phyloP scores from a whole-genome alignment of 1,139 yeast genomes.

The Hansenula sp. region DNA sequence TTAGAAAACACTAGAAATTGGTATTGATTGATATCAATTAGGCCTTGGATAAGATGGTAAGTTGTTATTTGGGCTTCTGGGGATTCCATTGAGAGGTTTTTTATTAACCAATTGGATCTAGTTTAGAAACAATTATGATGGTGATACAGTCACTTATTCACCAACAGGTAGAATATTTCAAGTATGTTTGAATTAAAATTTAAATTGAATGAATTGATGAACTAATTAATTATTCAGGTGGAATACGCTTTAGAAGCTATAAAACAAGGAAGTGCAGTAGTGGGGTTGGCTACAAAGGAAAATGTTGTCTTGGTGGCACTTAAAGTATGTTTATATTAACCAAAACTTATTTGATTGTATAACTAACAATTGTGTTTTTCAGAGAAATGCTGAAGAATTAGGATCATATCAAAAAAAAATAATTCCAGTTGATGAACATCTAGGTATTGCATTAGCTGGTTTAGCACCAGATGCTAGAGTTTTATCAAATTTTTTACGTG shows the following conservation, averaged over 20 bases:
- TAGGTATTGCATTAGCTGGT: slow-evolving; percentile 96
- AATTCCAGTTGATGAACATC: slow-evolving; percentile 85
- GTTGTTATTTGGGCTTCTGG: neutral
- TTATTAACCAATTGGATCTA: slow-evolving; percentile 17
- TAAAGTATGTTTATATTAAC: slow-evolving; percentile 49
- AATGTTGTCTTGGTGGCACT: slow-evolving; percentile 91
- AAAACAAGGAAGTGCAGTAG: slow-evolving; percentile 97
- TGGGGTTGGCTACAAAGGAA: slow-evolving; percentile 80
- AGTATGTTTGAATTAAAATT: slow-evolving; percentile 27
- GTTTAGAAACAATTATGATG: slow-evolving; percentile 98
- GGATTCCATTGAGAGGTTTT: neutral
- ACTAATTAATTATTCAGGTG: slow-evolving; percentile 28
- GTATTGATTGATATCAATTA: no score
- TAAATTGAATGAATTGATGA: neutral
- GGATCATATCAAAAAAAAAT: slow-evolving; percentile 96
- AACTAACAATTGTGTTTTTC: slow-evolving; percentile 4
- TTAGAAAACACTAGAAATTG: neutral
- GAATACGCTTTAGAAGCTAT: slow-evolving; percentile 97
- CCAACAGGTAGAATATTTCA: slow-evolving; percentile 97
- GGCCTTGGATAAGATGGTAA: slow-evolving; percentile 5
- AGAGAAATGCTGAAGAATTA: slow-evolving; percentile 91
- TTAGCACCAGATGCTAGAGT: slow-evolving; percentile 98
- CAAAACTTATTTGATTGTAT: no score
- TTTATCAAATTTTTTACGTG: slow-evolving; percentile 80
- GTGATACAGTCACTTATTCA: slow-evolving; percentile 95